A percentile compares a stretch with the other conserved stretches of the same genome.
These are phyloP conservation scores for Larix kaempferi DNA, from an alignment of 75 land plant genomes.

Conservation along the genomic window DNA sequence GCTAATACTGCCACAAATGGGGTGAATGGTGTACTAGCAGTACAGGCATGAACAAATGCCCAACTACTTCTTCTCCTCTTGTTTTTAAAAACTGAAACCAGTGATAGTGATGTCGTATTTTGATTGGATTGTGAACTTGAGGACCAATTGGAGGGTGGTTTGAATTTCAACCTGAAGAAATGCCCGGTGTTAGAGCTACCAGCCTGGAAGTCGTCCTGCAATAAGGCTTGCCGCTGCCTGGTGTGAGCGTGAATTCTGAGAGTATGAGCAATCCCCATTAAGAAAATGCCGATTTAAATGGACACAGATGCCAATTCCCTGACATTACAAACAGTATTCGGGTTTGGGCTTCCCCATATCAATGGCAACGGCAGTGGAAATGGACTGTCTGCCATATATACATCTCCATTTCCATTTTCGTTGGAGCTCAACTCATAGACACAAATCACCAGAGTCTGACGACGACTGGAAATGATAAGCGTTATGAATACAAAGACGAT, in stretches of 20 bases:
- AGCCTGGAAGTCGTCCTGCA: background rate
- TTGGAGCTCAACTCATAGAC: no score
- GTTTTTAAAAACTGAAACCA: background rate
- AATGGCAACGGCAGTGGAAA: no score
- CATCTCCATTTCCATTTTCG: no score
- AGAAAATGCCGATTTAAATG: background rate
- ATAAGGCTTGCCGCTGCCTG: background rate
- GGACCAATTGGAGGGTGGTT: background rate
- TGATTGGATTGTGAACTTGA: background rate
- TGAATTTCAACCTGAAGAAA: no score
- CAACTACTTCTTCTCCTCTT: background rate
- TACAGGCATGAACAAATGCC: background rate
- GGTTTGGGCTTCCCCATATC: no score
- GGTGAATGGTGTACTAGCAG: background rate
- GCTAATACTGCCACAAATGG: slow-evolving; percentile 10
- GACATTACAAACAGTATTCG: no score
- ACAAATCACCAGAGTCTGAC: no score
- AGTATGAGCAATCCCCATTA: background rate
- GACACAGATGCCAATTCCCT: no score
- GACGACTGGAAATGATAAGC: no score
- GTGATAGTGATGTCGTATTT: background rate
- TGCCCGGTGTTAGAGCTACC: background rate
- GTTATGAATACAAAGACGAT: no score
- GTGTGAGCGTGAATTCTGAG: slow-evolving; percentile 3
- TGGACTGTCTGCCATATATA: no score